These are phyloP conservation scores for Acanthamoeba culbertsoni DNA, from an alignment of 208 protist genomes.

Conservation along the genomic window DNA sequence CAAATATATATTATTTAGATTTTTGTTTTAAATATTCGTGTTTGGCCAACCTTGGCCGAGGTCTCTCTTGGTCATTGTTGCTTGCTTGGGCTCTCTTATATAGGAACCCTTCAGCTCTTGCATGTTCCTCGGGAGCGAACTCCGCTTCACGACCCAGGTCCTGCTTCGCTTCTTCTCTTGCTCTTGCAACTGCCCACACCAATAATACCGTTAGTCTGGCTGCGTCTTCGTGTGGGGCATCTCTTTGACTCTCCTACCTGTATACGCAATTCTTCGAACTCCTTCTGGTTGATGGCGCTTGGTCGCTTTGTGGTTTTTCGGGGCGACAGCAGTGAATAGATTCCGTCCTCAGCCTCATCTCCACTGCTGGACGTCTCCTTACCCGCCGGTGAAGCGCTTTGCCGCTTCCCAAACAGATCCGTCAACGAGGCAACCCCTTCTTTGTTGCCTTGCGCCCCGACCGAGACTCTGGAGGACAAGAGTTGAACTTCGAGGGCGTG, in stretches of 20 bases:
- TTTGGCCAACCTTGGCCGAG: not conserved
- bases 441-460: not conserved
- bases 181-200: not conserved
- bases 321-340: not conserved
- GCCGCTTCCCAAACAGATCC: not conserved
- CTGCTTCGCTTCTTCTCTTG: not conserved
- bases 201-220: too few species aligned
- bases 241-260: too few species aligned
- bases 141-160: not conserved
- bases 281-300: not conserved
- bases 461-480: not conserved
- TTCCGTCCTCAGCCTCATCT: not conserved
- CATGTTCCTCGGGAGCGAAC: not conserved
- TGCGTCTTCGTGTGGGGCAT: too few species aligned
- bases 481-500: not conserved
- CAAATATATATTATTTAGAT: not conserved
- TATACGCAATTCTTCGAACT: not conserved
- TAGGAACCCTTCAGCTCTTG: not conserved
- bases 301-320: not conserved
- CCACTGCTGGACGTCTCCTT: not conserved
- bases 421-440: not conserved
- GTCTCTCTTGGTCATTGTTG: not conserved
- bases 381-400: not conserved
- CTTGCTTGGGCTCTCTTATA: not conserved
- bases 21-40: not conserved